Evolutionary conservation across 1,284 basidiomycete genomes (phyloP).

Genomic region (Pholiota adiposa): DNA sequence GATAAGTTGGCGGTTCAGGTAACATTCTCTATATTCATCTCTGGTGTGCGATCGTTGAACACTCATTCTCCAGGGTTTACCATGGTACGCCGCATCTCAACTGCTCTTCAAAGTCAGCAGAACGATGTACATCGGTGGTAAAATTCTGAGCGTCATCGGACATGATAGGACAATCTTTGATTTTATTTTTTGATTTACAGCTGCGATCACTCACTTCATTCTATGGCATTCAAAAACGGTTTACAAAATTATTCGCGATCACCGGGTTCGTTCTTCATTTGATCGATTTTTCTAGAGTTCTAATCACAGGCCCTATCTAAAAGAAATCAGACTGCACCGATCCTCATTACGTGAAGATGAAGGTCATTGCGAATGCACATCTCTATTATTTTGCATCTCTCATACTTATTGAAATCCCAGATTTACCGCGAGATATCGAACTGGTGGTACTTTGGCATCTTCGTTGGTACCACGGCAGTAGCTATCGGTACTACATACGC

Average conservation of each 20-base stretch:
- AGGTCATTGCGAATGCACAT: slow-evolving; percentile 1
- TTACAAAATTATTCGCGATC: slow-evolving; percentile 31
- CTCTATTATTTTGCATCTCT: neutral
- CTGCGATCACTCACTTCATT: slow-evolving; percentile 45
- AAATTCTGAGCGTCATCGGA: neutral
- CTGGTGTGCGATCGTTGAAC: neutral
- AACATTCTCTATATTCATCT: slow-evolving; percentile 46
- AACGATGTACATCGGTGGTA: slow-evolving; percentile 35
- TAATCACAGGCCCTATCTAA: too few species aligned
- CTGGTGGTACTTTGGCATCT: slow-evolving; percentile 61
- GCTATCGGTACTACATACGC: slow-evolving; percentile 57
- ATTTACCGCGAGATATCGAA: slow-evolving; percentile 60
- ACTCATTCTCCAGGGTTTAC: slow-evolving; percentile 31
- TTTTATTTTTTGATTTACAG: neutral
- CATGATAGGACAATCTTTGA: neutral
- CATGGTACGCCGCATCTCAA: slow-evolving; percentile 37
- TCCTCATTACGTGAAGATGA: slow-evolving; percentile 15
- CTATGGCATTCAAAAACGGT: slow-evolving; percentile 49
- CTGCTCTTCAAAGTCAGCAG: slow-evolving; percentile 35
- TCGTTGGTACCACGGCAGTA: slow-evolving; percentile 49
- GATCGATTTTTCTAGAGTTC: too few species aligned
- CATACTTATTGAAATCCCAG: slow-evolving; percentile 48
- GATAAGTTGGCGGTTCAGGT: slow-evolving; percentile 38
- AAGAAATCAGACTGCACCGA: slow-evolving; percentile 7
- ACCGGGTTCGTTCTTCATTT: neutral